These are phyloP conservation scores for Glaciozyma antarctica DNA, from an alignment of 768 basidiomycete genomes.

Conservation along the genomic window DNA sequence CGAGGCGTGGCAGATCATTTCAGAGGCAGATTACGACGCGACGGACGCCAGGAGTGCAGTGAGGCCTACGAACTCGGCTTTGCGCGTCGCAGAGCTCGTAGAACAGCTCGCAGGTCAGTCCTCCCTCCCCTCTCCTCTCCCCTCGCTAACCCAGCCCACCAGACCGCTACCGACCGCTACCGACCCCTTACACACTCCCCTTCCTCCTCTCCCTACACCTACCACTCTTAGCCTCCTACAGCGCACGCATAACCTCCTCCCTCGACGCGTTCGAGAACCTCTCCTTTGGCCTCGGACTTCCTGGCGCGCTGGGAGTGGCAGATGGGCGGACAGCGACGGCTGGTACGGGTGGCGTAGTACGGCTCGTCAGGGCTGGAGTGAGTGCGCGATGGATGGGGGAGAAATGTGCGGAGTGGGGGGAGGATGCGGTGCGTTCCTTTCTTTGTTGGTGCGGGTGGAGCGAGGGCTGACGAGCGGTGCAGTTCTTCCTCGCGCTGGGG, in stretches of 20 bases:
- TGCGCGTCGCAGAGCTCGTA: constrained; percentile 70
- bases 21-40: constrained; percentile 51
- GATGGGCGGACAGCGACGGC: constrained; percentile 53
- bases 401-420: constrained; percentile 72
- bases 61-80: constrained; percentile 70
- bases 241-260: constrained; percentile 65
- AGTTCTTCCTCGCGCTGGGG: constrained; percentile 93
- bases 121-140: not conserved
- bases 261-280: constrained; percentile 90
- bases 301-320: constrained; percentile 65
- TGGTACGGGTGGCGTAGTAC: constrained; percentile 71
- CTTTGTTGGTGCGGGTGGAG: not conserved
- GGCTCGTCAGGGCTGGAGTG: constrained; percentile 74
- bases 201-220: constrained; percentile 81
- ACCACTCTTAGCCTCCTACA: constrained; percentile 69
- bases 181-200: constrained; percentile 61
- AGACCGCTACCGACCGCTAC: constrained; percentile 73
- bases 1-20: constrained; percentile 77
- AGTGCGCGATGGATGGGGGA: constrained; percentile 65
- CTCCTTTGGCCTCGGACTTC: constrained; percentile 68
- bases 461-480: not conserved
- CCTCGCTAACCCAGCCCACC: not conserved
- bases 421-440: constrained; percentile 62
- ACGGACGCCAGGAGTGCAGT: constrained; percentile 39
- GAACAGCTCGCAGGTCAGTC: constrained; percentile 79